phyloP scores from a whole-genome alignment of 1,284 basidiomycete genomes.

The Butyriboletus appendiculatus region DNA sequence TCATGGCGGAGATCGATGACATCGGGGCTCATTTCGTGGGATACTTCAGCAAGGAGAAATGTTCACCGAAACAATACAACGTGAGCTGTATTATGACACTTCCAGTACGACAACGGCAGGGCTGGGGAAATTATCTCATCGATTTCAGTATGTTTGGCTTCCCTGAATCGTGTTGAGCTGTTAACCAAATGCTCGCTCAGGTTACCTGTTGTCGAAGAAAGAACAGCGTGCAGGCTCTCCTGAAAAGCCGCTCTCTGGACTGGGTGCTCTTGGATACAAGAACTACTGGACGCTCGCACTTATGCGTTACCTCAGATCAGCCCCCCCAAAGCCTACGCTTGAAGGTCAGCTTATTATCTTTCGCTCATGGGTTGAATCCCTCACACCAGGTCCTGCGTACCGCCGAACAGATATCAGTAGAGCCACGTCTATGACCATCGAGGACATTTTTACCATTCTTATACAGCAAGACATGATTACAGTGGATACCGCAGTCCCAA shows the following conservation, averaged over 20 bases:
- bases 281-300: slow-evolving; percentile 96
- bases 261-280: slow-evolving; percentile 90
- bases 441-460: slow-evolving; percentile 86
- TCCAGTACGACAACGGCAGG: slow-evolving; percentile 91
- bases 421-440: slow-evolving; percentile 88
- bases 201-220: slow-evolving; percentile 95
- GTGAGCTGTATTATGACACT: slow-evolving; percentile 99
- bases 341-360: slow-evolving; percentile 61
- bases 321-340: slow-evolving; percentile 61
- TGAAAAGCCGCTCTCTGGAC: slow-evolving; percentile 89
- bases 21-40: slow-evolving; percentile 93
- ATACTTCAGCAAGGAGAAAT: slow-evolving; percentile 99
- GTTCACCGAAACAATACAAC: slow-evolving; percentile 94
- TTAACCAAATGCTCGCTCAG: slow-evolving; percentile 42
- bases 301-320: slow-evolving; percentile 75
- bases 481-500: slow-evolving; percentile 50
- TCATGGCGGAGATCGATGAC: slow-evolving; percentile 92
- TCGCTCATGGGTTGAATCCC: slow-evolving; percentile 12
- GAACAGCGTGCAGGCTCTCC: slow-evolving; percentile 88
- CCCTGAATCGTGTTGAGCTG: slow-evolving; percentile 18
- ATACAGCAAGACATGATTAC: slow-evolving; percentile 78
- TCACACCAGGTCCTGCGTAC: slow-evolving; percentile 19
- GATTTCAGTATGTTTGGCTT: slow-evolving; percentile 81
- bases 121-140: slow-evolving; percentile 94
- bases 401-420: slow-evolving; percentile 73